Conservation (phyloP, 1,284 basidiomycete species). For the Omphalotus olearius region DNA sequence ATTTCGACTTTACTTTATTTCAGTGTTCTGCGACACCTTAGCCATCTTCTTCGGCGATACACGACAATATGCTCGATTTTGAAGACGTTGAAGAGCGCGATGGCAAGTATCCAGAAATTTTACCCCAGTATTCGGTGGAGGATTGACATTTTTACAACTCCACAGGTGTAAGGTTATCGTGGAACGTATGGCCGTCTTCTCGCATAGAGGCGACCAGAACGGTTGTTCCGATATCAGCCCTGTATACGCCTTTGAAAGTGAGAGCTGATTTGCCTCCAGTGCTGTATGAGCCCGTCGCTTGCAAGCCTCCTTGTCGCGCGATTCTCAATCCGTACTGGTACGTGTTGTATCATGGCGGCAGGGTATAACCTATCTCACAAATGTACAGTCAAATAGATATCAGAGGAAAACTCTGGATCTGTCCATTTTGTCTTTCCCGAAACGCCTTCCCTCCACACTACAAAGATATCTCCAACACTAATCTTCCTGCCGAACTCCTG, state of each 20-base stretch:
- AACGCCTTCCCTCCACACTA: constrained; percentile 99
- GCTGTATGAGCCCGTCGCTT: constrained; percentile 96
- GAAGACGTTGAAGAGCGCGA: constrained; percentile 55
- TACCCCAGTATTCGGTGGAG: constrained; percentile 4
- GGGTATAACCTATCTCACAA: constrained; percentile 11
- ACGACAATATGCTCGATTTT: constrained; percentile 30
- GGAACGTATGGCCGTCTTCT: constrained; percentile 99
- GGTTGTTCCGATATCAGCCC: constrained; percentile 94
- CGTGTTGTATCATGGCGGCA: constrained; percentile 20
- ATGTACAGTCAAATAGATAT: constrained; percentile 90
- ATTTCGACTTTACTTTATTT: too few species aligned
- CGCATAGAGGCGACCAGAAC: constrained; percentile 97
- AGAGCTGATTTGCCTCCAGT: constrained; percentile 95
- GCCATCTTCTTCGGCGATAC: too few species aligned
- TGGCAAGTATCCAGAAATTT: constrained; percentile 31
- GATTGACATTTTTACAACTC: constrained; percentile 6
- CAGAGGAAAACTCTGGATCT: constrained; percentile 98
- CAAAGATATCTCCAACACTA: constrained; percentile 97
- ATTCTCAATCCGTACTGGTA: constrained; percentile 98
- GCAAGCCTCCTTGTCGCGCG: constrained; percentile 96
- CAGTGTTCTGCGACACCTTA: too few species aligned
- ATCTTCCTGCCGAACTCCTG: constrained; percentile 91
- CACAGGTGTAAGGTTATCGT: constrained; percentile 85
- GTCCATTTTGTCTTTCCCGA: constrained; percentile 95
- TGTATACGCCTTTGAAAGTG: constrained; percentile 97